Percentiles rank a stretch among this genome's conserved stretches.
These are phyloP conservation scores for Russula emetica DNA, from an alignment of 768 basidiomycete genomes.

Conservation along the genomic window DNA sequence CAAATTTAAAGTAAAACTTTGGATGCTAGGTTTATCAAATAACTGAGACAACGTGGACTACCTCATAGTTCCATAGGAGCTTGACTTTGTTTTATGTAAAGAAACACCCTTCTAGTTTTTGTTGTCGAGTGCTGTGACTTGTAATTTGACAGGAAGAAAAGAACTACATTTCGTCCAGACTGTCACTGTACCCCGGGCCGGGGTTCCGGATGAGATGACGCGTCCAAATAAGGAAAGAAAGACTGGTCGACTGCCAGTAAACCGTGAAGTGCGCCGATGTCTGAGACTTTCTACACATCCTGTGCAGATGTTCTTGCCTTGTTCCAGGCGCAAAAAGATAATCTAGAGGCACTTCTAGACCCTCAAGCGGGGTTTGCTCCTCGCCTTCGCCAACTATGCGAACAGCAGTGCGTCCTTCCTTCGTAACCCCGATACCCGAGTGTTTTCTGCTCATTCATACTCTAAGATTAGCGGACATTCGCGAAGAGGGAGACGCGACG, in stretches of 20 bases:
- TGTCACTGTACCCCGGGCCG: not conserved
- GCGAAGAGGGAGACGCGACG: slow-evolving; percentile 43
- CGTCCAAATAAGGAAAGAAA: not conserved
- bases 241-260: no score
- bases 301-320: slow-evolving; percentile 64
- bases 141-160: no score
- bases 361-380: slow-evolving; percentile 70
- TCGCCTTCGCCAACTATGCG: slow-evolving; percentile 47
- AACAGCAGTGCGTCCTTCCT: slow-evolving; percentile 49
- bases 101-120: not conserved
- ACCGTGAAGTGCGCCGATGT: slow-evolving; percentile 35
- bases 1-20: no score
- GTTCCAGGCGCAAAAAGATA: slow-evolving; percentile 50
- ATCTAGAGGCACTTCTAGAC: slow-evolving; percentile 58
- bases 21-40: no score
- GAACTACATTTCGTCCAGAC: no score
- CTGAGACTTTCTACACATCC: slow-evolving; percentile 54
- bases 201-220: not conserved
- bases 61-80: not conserved
- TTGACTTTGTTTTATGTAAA: not conserved
- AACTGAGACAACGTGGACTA: not conserved
- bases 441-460: slow-evolving; percentile 9
- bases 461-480: slow-evolving; percentile 49
- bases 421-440: not conserved
- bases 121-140: no score